Evolutionary conservation across 257 asterid genomes (phyloP).

Genomic region (Plectranthus barbatus): DNA sequence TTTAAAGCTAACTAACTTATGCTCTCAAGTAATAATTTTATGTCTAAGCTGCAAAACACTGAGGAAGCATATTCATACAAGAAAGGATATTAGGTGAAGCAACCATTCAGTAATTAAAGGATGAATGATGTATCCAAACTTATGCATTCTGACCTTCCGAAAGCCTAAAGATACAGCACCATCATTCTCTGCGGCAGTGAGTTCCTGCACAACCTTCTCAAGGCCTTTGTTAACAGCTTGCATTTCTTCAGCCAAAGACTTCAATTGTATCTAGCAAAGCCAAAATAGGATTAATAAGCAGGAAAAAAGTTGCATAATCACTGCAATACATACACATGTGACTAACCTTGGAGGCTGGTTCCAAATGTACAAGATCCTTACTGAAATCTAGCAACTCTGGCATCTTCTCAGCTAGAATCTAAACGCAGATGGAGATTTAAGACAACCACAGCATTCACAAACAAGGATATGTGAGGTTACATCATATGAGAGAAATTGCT

Average conservation of each 20-base stretch:
- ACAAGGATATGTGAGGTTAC: background rate
- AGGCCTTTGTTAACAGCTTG: constrained; percentile 99
- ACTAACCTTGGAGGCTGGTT: constrained; percentile 90
- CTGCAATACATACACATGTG: constrained; percentile 8
- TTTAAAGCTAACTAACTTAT: too few species aligned
- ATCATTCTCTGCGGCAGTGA: constrained; percentile 74
- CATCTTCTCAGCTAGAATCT: constrained; percentile 87
- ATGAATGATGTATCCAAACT: constrained; percentile 5
- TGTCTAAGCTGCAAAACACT: too few species aligned
- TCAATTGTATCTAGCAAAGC: constrained; percentile 68
- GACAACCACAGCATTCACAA: background rate
- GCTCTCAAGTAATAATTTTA: too few species aligned
- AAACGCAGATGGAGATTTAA: constrained; percentile 13
- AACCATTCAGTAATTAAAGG: too few species aligned
- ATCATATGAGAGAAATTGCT: background rate
- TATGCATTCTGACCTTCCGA: constrained; percentile 52
- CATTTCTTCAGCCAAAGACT: constrained; percentile 98
- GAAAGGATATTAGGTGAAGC: background rate
- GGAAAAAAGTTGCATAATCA: constrained; percentile 10
- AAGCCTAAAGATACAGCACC: constrained; percentile 85
- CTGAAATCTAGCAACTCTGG: constrained; percentile 83
- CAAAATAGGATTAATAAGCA: constrained; percentile 22
- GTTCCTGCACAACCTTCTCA: constrained; percentile 95
- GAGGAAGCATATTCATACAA: background rate
- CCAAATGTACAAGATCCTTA: constrained; percentile 87